A percentile compares a stretch with the other conserved stretches of the same genome.
These are phyloP conservation scores for Penicillium sp. DNA, from an alignment of 2,329 filamentous ascomycete genomes.

Conservation along the genomic window DNA sequence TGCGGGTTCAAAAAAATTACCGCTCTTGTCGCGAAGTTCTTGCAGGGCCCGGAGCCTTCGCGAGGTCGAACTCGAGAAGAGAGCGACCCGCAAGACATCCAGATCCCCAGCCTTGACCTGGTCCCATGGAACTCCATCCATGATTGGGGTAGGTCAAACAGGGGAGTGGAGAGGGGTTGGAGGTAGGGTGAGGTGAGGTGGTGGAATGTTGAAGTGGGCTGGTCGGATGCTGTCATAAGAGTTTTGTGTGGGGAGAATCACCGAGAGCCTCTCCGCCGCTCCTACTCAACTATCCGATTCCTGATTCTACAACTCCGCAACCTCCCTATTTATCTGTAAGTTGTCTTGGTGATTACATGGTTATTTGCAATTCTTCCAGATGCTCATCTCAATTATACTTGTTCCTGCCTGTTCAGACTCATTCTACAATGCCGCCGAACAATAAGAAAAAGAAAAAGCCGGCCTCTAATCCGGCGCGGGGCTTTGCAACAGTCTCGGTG, in stretches of 20 bases:
- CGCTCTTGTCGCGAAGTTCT: constrained; percentile 47
- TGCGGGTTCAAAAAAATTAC: constrained; percentile 25
- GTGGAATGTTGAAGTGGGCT: constrained; percentile 24
- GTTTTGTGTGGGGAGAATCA: constrained; percentile 36
- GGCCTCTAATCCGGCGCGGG: constrained; percentile 80
- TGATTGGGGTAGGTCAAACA: constrained; percentile 33
- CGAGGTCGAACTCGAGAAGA: constrained; percentile 46
- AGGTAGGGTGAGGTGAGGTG: constrained; percentile 9
- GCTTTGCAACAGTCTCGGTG: constrained; percentile 90
- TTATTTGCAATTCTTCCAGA: background rate
- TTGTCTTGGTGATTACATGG: background rate
- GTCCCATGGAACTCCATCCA: constrained; percentile 48
- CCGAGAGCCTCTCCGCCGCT: constrained; percentile 22
- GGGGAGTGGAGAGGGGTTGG: constrained; percentile 28
- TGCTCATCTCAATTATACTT: background rate
- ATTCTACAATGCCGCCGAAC: constrained; percentile 60
- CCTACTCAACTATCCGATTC: constrained; percentile 18
- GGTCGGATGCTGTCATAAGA: constrained; percentile 43
- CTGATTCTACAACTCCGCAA: constrained; percentile 15
- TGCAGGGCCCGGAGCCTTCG: constrained; percentile 42
- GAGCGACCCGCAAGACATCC: constrained; percentile 39
- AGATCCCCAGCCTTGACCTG: constrained; percentile 45
- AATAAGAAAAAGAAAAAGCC: constrained; percentile 94
- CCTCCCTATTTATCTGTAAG: background rate
- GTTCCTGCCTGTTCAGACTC: background rate